A percentile compares a stretch with the other conserved stretches of the same genome.
These are phyloP conservation scores for Tetraselmis striata DNA, from an alignment of 139 green algal genomes.

Conservation along the genomic window DNA sequence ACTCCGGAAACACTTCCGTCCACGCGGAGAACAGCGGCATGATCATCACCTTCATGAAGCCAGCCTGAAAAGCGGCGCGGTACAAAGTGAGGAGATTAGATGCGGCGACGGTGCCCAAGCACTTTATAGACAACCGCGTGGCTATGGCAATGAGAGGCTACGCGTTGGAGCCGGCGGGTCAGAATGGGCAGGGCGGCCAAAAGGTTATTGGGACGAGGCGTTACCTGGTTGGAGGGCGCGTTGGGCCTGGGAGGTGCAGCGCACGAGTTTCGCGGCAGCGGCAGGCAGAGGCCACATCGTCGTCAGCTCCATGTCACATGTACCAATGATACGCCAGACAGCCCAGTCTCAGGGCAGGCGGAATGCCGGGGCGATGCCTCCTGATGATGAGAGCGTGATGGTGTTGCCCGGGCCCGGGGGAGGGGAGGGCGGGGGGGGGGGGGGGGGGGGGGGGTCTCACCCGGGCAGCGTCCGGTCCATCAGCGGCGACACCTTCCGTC, in stretches of 20 bases:
- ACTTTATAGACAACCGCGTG: no score
- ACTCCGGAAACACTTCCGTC: neutral
- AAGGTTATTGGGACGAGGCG: no score
- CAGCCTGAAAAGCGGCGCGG: no score
- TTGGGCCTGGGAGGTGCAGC: neutral
- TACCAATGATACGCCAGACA: neutral
- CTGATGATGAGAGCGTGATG: no score
- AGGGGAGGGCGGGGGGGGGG: no score
- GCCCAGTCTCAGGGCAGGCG: neutral
- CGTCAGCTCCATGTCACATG: neutral
- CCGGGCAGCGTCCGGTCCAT: neutral
- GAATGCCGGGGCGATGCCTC: neutral
- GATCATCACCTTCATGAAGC: neutral
- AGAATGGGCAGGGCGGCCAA: no score
- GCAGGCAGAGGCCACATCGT: neutral
- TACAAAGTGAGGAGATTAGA: no score
- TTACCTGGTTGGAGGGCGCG: neutral
- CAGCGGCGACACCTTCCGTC: neutral
- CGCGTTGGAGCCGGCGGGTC: no score
- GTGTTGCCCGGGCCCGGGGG: no score
- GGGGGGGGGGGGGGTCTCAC: no score
- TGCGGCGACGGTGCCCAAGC: no score
- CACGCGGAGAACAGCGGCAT: neutral
- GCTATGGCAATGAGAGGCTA: no score
- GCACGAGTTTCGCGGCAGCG: neutral